Evolutionary conservation across 2,329 filamentous ascomycete species (phyloP).

Genomic region (Dissoconium aciculare): DNA sequence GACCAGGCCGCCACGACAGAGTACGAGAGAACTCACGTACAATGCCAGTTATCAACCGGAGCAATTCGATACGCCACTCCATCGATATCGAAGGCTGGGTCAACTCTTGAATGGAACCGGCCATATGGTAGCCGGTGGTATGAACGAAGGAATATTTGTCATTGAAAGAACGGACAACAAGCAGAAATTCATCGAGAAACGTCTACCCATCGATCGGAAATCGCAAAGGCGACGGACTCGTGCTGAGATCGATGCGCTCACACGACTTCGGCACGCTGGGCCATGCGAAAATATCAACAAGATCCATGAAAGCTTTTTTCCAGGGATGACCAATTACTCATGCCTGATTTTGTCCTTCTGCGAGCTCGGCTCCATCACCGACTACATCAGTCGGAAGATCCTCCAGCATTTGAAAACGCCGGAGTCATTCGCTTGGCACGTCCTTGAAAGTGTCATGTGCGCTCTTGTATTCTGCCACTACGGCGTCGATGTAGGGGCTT

Average conservation of each 20-base stretch:
- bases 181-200: constrained; percentile 9
- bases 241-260: constrained; percentile 8
- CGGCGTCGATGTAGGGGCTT: constrained; percentile 4
- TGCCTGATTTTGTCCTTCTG: constrained; percentile 13
- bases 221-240: constrained; percentile 1
- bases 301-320: constrained; percentile 7
- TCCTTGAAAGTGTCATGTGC: constrained; percentile 6
- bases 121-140: constrained; percentile 1
- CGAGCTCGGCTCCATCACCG: constrained; percentile 9
- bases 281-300: constrained; percentile 5
- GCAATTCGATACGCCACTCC: neutral
- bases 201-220: constrained; percentile 1
- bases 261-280: constrained; percentile 6
- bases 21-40: too few species aligned
- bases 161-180: constrained; percentile 4
- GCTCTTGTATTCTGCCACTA: constrained; percentile 22
- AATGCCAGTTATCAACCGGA: too few species aligned
- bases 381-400: constrained; percentile 7
- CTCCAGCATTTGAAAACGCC: constrained; percentile 1
- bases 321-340: neutral
- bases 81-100: neutral
- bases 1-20: too few species aligned
- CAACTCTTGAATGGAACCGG: constrained; percentile 1
- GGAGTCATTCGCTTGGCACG: constrained; percentile 10
- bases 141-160: constrained; percentile 8